These are phyloP conservation scores for Ganoderma resinaceum DNA, from an alignment of 1,284 basidiomycete species.

Conservation along the genomic window DNA sequence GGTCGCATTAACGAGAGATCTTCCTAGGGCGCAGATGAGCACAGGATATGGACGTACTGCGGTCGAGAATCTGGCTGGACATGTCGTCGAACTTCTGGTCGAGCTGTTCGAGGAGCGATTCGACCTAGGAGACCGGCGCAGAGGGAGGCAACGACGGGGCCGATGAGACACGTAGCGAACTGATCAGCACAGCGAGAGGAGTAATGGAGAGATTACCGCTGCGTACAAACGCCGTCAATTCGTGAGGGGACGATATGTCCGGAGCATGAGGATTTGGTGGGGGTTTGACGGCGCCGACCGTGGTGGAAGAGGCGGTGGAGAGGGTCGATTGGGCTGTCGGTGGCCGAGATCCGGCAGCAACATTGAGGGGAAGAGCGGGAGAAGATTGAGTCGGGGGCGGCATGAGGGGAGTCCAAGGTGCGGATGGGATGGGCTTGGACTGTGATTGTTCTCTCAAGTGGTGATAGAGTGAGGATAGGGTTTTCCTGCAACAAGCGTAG, in stretches of 20 bases:
- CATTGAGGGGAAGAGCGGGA: conserved; percentile 40
- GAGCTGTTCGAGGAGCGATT: conserved; percentile 77
- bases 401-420: conserved; percentile 12
- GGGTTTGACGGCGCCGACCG: conserved; percentile 29
- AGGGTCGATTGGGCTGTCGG: conserved; percentile 29
- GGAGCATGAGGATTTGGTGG: conserved; percentile 32
- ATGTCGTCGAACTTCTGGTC: conserved; percentile 85
- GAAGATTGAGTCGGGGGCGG: conserved; percentile 33
- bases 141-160: conserved; percentile 4
- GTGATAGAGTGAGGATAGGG: conserved; percentile 2
- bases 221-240: conserved; percentile 83
- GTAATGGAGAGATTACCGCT: conserved; percentile 21
- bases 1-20: not conserved
- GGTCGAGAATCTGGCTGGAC: conserved; percentile 81
- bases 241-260: conserved; percentile 83
- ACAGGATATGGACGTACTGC: conserved; percentile 62
- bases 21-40: conserved; percentile 20
- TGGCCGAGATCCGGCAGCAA: conserved; percentile 36
- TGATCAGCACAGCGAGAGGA: conserved; percentile 19
- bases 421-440: not conserved
- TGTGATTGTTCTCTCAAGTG: conserved; percentile 1
- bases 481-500: not conserved
- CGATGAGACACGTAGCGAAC: conserved; percentile 16
- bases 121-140: conserved; percentile 58
- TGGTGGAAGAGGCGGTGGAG: conserved; percentile 30